These are phyloP conservation scores for Xerocomellus intermedius DNA, from an alignment of 768 basidiomycete genomes.

Conservation along the genomic window DNA sequence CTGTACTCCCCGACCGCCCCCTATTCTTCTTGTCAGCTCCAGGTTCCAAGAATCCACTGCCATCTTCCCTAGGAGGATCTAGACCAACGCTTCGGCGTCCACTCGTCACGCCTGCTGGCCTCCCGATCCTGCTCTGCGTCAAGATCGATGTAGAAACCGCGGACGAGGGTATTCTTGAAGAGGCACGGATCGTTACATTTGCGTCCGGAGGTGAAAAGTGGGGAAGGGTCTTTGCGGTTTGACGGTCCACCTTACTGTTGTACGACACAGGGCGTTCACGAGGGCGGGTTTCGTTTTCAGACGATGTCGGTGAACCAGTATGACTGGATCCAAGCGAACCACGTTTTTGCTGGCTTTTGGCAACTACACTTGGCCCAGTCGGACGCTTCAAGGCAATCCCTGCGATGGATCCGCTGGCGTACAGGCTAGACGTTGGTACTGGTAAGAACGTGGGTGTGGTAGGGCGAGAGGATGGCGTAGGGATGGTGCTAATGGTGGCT, in stretches of 20 bases:
- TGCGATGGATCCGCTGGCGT: conserved; percentile 35
- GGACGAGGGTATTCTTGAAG: conserved; percentile 42
- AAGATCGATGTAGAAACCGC: conserved; percentile 30
- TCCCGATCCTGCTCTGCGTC: conserved; percentile 47
- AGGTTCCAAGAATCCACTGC: conserved; percentile 15
- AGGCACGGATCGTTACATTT: conserved; percentile 48
- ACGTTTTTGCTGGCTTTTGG: conserved; percentile 50
- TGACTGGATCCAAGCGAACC: conserved; percentile 58
- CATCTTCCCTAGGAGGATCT: conserved; percentile 25
- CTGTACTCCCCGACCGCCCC: conserved; percentile 29
- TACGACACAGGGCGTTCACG: conserved; percentile 31
- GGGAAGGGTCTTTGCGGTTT: conserved; percentile 38
- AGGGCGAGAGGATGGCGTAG: conserved; percentile 68
- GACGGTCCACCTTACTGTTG: conserved; percentile 23
- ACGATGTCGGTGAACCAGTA: conserved; percentile 29
- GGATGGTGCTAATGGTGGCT: conserved; percentile 58
- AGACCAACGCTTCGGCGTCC: conserved; percentile 43
- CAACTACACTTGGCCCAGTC: conserved; percentile 44
- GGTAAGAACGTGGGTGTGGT: conserved; percentile 76
- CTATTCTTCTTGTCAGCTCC: conserved; percentile 21
- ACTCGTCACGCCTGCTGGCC: conserved; percentile 37
- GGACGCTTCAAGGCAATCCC: conserved; percentile 59
- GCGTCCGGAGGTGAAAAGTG: conserved; percentile 41
- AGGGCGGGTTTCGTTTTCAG: conserved; percentile 24
- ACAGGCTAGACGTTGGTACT: conserved; percentile 54